These are phyloP conservation scores for Saitozyma sp. DNA, from an alignment of 768 basidiomycete species.

Conservation along the genomic window DNA sequence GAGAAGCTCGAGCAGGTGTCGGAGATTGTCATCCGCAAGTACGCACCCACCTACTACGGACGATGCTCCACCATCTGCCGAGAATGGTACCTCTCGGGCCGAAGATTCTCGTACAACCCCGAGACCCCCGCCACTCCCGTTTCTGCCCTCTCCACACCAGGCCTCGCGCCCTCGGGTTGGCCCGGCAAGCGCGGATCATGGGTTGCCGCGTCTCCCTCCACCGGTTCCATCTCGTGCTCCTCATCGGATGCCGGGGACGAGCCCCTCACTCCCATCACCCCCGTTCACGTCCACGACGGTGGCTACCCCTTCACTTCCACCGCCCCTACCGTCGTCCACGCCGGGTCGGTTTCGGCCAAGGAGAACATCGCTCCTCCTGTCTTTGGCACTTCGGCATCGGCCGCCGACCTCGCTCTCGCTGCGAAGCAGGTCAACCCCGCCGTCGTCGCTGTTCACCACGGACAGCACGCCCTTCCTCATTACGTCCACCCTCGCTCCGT, in stretches of 20 bases:
- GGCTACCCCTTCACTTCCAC: slow-evolving; percentile 11
- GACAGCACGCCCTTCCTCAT: neutral
- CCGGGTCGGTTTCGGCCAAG: slow-evolving; percentile 30
- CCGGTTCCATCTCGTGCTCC: slow-evolving; percentile 42
- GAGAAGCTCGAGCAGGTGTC: slow-evolving; percentile 90
- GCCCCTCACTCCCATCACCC: slow-evolving; percentile 51
- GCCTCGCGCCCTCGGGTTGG: slow-evolving; percentile 46
- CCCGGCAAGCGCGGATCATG: slow-evolving; percentile 42
- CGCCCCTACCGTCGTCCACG: slow-evolving; percentile 24
- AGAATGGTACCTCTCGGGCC: slow-evolving; percentile 87
- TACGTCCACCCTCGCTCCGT: slow-evolving; percentile 16
- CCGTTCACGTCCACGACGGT: slow-evolving; percentile 11
- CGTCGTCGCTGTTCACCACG: slow-evolving; percentile 4
- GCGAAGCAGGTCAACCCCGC: slow-evolving; percentile 4
- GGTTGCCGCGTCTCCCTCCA: slow-evolving; percentile 39
- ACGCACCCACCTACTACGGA: slow-evolving; percentile 94
- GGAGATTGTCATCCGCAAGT: slow-evolving; percentile 95
- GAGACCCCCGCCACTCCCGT: slow-evolving; percentile 44
- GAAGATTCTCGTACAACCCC: slow-evolving; percentile 45
- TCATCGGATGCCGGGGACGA: slow-evolving; percentile 50
- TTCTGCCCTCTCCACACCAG: slow-evolving; percentile 38
- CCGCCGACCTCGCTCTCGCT: slow-evolving; percentile 13
- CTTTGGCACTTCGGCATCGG: slow-evolving; percentile 7
- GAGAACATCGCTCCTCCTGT: slow-evolving; percentile 47
- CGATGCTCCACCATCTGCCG: slow-evolving; percentile 91